These are phyloP conservation scores for Termitomyces sp. DNA, from an alignment of 768 basidiomycete species.

Conservation along the genomic window DNA sequence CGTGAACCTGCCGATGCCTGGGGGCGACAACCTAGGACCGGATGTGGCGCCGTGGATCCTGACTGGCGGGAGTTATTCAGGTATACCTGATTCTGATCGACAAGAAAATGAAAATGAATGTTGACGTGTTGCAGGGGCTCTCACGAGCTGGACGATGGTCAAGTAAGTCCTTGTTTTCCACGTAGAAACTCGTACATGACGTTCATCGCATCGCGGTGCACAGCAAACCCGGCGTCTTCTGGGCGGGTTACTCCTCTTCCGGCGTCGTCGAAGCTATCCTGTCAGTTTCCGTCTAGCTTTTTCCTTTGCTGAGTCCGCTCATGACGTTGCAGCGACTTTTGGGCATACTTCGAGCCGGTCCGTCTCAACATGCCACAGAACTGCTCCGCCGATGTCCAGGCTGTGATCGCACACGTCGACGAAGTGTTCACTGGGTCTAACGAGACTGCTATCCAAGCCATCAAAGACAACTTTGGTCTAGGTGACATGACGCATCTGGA, in stretches of 20 bases:
- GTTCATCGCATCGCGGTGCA: neutral
- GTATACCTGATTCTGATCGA: slow-evolving; percentile 13
- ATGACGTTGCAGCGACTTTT: slow-evolving; percentile 38
- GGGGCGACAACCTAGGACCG: slow-evolving; percentile 53
- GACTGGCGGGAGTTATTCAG: slow-evolving; percentile 47
- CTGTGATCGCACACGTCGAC: slow-evolving; percentile 58
- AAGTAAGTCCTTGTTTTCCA: slow-evolving; percentile 43
- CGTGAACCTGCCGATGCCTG: slow-evolving; percentile 61
- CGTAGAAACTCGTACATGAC: neutral
- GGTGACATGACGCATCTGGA: slow-evolving; percentile 51
- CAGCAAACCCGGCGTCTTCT: slow-evolving; percentile 57
- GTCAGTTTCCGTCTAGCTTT: slow-evolving; percentile 21
- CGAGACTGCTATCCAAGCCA: slow-evolving; percentile 37
- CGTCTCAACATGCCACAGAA: slow-evolving; percentile 63
- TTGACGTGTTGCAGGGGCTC: slow-evolving; percentile 12
- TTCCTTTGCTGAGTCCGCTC: neutral
- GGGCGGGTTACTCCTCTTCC: slow-evolving; percentile 60
- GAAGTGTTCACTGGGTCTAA: slow-evolving; percentile 43
- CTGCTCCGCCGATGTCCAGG: slow-evolving; percentile 67
- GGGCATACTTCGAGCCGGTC: slow-evolving; percentile 70
- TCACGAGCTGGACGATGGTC: slow-evolving; percentile 63
- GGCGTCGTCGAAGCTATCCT: slow-evolving; percentile 60
- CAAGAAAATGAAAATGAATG: no score
- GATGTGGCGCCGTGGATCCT: slow-evolving; percentile 44
- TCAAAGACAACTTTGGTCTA: slow-evolving; percentile 59